Conservation (phyloP, 768 basidiomycete genomes). For the Artomyces pyxidatus region DNA sequence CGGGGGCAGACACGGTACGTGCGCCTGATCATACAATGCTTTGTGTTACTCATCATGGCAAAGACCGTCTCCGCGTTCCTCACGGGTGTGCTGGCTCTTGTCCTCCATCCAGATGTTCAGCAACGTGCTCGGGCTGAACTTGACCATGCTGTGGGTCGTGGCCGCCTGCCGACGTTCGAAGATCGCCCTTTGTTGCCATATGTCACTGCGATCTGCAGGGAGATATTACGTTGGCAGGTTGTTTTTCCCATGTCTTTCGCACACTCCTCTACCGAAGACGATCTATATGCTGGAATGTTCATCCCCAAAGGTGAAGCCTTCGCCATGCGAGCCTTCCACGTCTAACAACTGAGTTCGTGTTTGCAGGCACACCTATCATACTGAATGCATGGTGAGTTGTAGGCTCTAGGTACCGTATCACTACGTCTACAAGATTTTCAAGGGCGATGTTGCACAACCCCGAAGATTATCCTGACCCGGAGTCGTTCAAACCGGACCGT, state of each 20-base stretch:
- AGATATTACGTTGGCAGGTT: slow-evolving; percentile 4
- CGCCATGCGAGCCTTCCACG: no score
- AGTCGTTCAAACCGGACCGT: slow-evolving; percentile 7
- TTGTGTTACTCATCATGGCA: neutral
- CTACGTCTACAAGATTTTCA: neutral
- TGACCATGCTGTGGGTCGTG: neutral
- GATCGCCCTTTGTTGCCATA: slow-evolving; percentile 9
- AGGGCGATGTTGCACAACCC: slow-evolving; percentile 10
- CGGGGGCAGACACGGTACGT: neutral
- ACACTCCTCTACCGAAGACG: neutral
- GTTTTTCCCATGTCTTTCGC: neutral
- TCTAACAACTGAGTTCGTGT: neutral
- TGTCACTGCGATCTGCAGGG: slow-evolving; percentile 7
- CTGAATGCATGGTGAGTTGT: neutral
- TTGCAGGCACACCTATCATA: neutral
- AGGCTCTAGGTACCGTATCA: neutral
- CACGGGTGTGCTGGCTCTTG: slow-evolving; percentile 1
- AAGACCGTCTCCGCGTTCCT: slow-evolving; percentile 1
- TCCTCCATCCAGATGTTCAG: slow-evolving; percentile 8
- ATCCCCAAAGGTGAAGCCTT: neutral
- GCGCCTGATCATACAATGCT: neutral
- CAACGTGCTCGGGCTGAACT: slow-evolving; percentile 6
- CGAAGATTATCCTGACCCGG: slow-evolving; percentile 7
- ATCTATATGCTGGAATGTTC: neutral
- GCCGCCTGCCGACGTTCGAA: slow-evolving; percentile 2